Base-by-base conservation (phyloP, 2,329 filamentous ascomycete genomes). In the Trichoderma afroharzianum region DNA sequence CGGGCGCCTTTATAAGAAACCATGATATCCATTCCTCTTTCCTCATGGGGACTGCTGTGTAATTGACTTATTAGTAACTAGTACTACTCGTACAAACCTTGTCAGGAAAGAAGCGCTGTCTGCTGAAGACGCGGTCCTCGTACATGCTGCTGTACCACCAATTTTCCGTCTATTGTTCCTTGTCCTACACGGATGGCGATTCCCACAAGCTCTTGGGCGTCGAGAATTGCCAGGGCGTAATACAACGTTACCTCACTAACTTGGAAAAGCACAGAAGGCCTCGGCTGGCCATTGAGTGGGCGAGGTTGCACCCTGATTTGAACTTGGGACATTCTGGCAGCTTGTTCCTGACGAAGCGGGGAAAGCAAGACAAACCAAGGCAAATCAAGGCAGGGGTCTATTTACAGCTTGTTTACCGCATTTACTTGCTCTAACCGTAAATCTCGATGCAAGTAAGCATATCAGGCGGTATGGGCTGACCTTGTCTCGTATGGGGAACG, bases 191-290 rank as follows among this genome's bases (percentile, higher is more conserved):
- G 53, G 55, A 53, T 53, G 14, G 4, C 30, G 39, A 36, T 58
- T 62, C 11, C 67, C 67, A 50, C 30, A 32, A 47, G 28, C n/a
- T 50, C 21, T 24, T 36, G 28, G 30, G 66, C 50, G 47, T 24
- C 33, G 33, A 67, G 32, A 6, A 30, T 33, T 32, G 32, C 55
- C 8, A 39, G 66, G 32, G 21, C 15, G 30, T 63, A 57, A 71
- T 71, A 71, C 68, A 71, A 71, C 68, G 68, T 66, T 71, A 71
- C 68, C 36, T 71, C 32, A 66, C 67, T 69, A 36, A 66, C 36
- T 64, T 15, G 36, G 33, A 58, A 66, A 50, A 71, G 59, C 12
- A 47, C 24, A 59, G n/a, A 53, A 62, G 11, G 36, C 36, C 26
- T 59, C 57, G 36, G 67, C 57, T 36, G 57, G 15, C 4, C 4